phyloP scores from a whole-genome alignment of 2,329 filamentous ascomycete species.

The Cytospora piceae region DNA sequence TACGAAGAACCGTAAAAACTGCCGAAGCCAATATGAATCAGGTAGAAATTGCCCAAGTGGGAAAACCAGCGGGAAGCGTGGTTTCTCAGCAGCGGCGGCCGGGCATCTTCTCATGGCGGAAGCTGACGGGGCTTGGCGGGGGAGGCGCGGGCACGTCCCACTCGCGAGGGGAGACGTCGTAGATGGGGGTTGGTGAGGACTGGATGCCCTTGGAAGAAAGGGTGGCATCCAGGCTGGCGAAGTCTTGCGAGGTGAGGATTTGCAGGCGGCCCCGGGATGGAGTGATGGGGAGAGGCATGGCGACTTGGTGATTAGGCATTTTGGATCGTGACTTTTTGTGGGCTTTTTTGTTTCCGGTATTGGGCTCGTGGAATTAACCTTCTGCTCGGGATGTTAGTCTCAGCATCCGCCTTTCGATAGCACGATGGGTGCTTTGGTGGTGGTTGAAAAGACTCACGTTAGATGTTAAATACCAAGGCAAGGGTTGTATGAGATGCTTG shows the following conservation, averaged over 20 bases:
- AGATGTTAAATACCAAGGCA: not conserved
- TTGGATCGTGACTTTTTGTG: conserved; percentile 32
- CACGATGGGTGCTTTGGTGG: not conserved
- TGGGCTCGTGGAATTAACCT: not conserved
- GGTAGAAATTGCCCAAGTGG: conserved; percentile 11
- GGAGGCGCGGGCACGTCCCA: conserved; percentile 68
- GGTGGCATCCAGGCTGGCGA: conserved; percentile 57
- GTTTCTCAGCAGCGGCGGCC: conserved; percentile 9
- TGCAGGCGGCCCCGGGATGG: conserved; percentile 50
- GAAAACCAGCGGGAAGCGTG: not conserved
- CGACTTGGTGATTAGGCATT: conserved; percentile 49
- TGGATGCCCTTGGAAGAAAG: conserved; percentile 49
- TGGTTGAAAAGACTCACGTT: not conserved
- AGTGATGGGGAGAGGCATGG: conserved; percentile 53
- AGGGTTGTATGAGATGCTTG: not conserved
- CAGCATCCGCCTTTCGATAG: not conserved
- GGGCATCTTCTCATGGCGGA: conserved; percentile 42
- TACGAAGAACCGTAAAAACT: conserved; percentile 11
- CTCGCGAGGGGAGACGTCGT: conserved; percentile 59
- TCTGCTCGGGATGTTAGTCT: not conserved
- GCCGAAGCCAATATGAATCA: conserved; percentile 6
- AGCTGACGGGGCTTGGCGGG: conserved; percentile 66
- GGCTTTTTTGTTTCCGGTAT: not conserved
- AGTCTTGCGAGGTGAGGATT: conserved; percentile 53
- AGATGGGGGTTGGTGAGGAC: conserved; percentile 51